These are phyloP conservation scores for Juglanconis oblonga DNA, from an alignment of 2,329 filamentous ascomycete species.

Conservation along the genomic window DNA sequence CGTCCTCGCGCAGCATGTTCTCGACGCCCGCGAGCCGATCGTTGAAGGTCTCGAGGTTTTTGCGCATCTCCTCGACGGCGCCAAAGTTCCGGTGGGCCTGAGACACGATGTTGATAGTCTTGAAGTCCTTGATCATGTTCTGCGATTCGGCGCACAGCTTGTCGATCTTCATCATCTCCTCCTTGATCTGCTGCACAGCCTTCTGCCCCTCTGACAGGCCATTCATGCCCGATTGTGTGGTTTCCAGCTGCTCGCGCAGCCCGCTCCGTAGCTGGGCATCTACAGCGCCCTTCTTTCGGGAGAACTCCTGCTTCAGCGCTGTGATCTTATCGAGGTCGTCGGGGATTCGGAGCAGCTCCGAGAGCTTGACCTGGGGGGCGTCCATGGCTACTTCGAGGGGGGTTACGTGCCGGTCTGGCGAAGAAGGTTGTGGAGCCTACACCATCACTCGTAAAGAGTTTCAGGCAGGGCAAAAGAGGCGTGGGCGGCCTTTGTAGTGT, in stretches of 20 bases:
- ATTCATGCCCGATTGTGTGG: slow-evolving; percentile 89
- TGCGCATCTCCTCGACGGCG: slow-evolving; percentile 89
- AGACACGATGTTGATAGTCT: slow-evolving; percentile 85
- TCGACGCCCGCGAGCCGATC: slow-evolving; percentile 73
- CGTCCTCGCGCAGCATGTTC: slow-evolving; percentile 76
- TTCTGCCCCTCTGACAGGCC: slow-evolving; percentile 87
- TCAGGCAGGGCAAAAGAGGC: not conserved
- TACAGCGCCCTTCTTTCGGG: slow-evolving; percentile 87
- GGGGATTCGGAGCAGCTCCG: slow-evolving; percentile 89
- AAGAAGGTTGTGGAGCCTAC: not conserved
- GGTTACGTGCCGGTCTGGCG: slow-evolving; percentile 10
- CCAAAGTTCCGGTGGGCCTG: slow-evolving; percentile 97
- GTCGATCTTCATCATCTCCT: slow-evolving; percentile 98
- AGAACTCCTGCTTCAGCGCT: slow-evolving; percentile 85
- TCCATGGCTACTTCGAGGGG: slow-evolving; percentile 47
- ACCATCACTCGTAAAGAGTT: slow-evolving; percentile 7
- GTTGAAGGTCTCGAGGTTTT: slow-evolving; percentile 84
- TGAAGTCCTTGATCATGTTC: slow-evolving; percentile 96
- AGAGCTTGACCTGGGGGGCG: slow-evolving; percentile 73
- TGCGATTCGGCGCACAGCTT: slow-evolving; percentile 95
- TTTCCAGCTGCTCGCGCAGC: slow-evolving; percentile 87
- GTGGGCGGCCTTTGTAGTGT: not conserved
- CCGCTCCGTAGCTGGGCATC: slow-evolving; percentile 87
- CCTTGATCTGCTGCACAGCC: slow-evolving; percentile 88
- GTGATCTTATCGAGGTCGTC: slow-evolving; percentile 97